These are phyloP conservation scores for Dictyostelium purpureum DNA, from an alignment of 78 protist genomes.

Conservation along the genomic window DNA sequence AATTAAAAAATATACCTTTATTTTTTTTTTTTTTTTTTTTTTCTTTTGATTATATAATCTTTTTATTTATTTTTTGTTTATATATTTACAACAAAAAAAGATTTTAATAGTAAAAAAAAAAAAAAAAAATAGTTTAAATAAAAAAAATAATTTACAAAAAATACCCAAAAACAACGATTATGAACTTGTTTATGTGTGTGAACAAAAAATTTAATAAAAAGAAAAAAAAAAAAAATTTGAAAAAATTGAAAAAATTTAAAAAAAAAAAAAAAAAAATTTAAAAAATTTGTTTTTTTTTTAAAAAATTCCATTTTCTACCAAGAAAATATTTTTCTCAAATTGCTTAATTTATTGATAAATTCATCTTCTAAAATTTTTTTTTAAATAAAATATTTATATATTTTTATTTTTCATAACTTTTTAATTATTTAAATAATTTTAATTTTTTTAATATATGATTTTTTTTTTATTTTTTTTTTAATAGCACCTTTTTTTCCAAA, in stretches of 20 bases:
- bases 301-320: too few relatives aligned
- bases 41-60: too few relatives aligned
- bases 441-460: too few relatives aligned
- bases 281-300: background rate
- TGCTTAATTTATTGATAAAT: too few relatives aligned
- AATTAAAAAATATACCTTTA: too few relatives aligned
- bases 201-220: background rate
- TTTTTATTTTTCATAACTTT: background rate
- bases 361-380: background rate
- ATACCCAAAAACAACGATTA: background rate
- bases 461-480: too few relatives aligned
- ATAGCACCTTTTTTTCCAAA: too few relatives aligned
- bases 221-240: background rate
- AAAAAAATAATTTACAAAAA: background rate
- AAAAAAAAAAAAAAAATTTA: background rate
- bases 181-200: background rate
- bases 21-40: too few relatives aligned
- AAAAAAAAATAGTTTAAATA: background rate
- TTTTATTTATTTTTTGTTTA: too few relatives aligned
- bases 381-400: background rate
- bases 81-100: background rate
- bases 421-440: background rate
- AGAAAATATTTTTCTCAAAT: too few relatives aligned
- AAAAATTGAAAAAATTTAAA: background rate
- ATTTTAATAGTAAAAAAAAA: too few relatives aligned